Percentiles rank a stretch among this genome's conserved stretches.
These are phyloP conservation scores for Dactylellina leptospora DNA, from an alignment of 2,329 filamentous ascomycete genomes.

Conservation along the genomic window DNA sequence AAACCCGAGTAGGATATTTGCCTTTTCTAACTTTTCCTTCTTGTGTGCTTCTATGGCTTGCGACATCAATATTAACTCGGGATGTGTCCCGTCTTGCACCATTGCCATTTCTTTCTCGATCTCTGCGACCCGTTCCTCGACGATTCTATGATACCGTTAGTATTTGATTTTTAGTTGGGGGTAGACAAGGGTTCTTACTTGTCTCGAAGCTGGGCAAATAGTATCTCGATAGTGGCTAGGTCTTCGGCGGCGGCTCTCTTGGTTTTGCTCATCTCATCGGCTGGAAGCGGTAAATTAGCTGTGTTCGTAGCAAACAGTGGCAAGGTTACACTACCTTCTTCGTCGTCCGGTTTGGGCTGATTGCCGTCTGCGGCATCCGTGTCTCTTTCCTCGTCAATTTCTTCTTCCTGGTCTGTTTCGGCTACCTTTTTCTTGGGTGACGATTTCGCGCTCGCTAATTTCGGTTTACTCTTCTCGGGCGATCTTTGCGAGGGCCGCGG, in stretches of 20 bases:
- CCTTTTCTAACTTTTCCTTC: conserved; percentile 79
- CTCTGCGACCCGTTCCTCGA: conserved; percentile 84
- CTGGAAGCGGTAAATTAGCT: conserved; percentile 60
- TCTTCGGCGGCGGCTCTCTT: conserved; percentile 83
- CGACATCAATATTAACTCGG: conserved; percentile 89
- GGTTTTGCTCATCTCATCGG: conserved; percentile 70
- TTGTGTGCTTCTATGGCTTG: conserved; percentile 83
- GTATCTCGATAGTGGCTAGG: conserved; percentile 81
- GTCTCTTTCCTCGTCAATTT: conserved; percentile 62
- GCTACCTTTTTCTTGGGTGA: conserved; percentile 44
- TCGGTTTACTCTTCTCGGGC: conserved; percentile 37
- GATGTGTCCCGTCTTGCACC: conserved; percentile 75
- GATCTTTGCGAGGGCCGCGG: conserved; percentile 30
- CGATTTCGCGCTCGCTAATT: conserved; percentile 50
- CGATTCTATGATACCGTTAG: conserved; percentile 68
- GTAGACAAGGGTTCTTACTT: conserved; percentile 60
- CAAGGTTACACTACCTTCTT: conserved; percentile 64
- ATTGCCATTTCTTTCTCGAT: conserved; percentile 74
- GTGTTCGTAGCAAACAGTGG: conserved; percentile 61
- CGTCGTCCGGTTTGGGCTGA: conserved; percentile 31
- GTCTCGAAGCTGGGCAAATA: conserved; percentile 84
- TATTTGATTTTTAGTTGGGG: conserved; percentile 54
- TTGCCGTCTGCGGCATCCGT: conserved; percentile 41
- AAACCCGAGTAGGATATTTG: conserved; percentile 76
- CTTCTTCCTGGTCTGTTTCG: conserved; percentile 62